Evolutionary conservation across 2,329 filamentous ascomycete species (phyloP).

Genomic region (Phyllosticta capitalensis): DNA sequence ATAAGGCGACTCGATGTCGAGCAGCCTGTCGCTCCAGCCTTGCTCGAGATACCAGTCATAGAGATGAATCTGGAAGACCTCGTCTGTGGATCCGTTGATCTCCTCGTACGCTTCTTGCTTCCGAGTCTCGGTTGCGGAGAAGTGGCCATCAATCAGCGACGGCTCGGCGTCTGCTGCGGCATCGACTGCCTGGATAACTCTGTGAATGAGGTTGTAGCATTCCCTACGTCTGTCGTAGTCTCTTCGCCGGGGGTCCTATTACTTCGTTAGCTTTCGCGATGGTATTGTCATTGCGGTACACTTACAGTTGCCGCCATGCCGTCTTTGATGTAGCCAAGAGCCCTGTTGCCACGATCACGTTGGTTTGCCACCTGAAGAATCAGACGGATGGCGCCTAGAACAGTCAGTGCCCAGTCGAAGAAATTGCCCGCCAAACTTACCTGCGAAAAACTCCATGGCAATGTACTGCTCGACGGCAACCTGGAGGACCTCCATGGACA

Average conservation of each 20-base stretch:
- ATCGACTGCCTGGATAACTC: conserved; percentile 71
- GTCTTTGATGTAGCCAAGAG: conserved; percentile 79
- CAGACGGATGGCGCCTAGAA: conserved; percentile 66
- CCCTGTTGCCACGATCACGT: conserved; percentile 77
- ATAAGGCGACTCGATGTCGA: conserved; percentile 75
- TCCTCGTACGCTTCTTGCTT: conserved; percentile 82
- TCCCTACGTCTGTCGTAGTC: conserved; percentile 62
- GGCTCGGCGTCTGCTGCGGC: conserved; percentile 57
- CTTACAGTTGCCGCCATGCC: conserved; percentile 48
- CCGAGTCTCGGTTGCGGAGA: conserved; percentile 66
- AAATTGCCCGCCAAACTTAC: conserved; percentile 14
- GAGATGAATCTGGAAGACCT: conserved; percentile 91
- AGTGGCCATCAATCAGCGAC: conserved; percentile 66
- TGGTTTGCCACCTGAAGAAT: conserved; percentile 75
- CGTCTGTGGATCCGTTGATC: conserved; percentile 78
- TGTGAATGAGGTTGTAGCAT: conserved; percentile 82
- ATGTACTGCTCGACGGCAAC: conserved; percentile 72
- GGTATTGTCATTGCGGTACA: neutral
- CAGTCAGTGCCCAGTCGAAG: conserved; percentile 1
- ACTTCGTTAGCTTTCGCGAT: conserved; percentile 10
- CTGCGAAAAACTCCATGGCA: conserved; percentile 78
- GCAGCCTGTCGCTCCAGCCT: conserved; percentile 74
- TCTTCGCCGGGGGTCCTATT: conserved; percentile 56
- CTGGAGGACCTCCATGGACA: conserved; percentile 72
- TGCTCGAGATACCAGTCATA: conserved; percentile 94